These are phyloP conservation scores for Sarocladium brachiariae DNA, from an alignment of 2,329 filamentous ascomycete genomes.

Conservation along the genomic window DNA sequence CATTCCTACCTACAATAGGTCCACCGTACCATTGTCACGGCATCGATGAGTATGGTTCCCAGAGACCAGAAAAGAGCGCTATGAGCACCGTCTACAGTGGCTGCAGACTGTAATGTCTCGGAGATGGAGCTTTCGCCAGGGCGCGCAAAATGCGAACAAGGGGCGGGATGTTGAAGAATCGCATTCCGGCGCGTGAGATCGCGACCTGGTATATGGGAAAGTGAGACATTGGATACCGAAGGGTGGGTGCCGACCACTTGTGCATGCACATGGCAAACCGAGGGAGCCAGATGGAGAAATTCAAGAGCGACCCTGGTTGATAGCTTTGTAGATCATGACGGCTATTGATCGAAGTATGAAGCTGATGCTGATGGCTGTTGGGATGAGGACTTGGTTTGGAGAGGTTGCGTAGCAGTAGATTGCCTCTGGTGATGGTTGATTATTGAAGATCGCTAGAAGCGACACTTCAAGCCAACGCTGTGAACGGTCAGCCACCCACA, in stretches of 20 bases:
- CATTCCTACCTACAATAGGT: constrained; percentile 6
- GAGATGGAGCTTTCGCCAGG: background rate
- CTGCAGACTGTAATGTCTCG: too few species aligned
- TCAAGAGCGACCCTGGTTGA: background rate
- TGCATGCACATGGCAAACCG: background rate
- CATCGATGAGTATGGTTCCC: background rate
- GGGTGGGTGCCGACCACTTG: background rate
- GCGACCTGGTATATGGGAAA: constrained; percentile 5
- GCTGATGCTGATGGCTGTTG: too few species aligned
- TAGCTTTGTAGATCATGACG: background rate
- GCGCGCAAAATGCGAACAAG: constrained; percentile 2
- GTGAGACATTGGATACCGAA: constrained; percentile 16
- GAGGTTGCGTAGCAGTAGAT: too few species aligned
- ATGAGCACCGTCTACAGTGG: too few species aligned
- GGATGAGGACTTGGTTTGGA: too few species aligned
- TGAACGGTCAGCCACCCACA: background rate
- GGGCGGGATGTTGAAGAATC: constrained; percentile 5
- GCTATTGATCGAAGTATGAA: background rate
- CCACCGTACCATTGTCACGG: constrained; percentile 1
- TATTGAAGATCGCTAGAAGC: background rate
- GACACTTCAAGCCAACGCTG: background rate
- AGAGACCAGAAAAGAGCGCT: background rate
- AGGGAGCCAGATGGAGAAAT: background rate
- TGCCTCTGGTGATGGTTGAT: too few species aligned
- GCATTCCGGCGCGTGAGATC: constrained; percentile 14